A percentile compares a stretch with the other conserved stretches of the same genome.
phyloP scores from a whole-genome alignment of 495 filamentous ascomycete species.

The Annulohypoxylon stygium region DNA sequence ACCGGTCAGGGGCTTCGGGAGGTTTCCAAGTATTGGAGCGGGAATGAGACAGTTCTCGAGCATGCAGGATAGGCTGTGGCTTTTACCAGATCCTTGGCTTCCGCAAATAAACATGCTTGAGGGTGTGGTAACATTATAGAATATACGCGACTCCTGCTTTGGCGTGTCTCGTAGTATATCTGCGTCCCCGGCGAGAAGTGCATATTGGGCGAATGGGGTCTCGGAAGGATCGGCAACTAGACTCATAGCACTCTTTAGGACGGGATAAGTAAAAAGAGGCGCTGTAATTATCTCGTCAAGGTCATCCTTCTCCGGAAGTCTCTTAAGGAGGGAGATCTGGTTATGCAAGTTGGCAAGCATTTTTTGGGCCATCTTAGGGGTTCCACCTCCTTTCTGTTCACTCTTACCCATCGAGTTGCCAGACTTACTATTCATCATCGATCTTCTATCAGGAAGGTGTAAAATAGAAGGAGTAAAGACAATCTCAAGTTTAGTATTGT shows the following conservation, averaged over 20 bases:
- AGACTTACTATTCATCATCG: background rate
- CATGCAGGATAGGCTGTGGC: background rate
- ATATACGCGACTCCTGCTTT: background rate
- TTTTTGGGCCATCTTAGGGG: background rate
- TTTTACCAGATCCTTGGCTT: conserved; percentile 7
- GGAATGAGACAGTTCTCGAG: conserved; percentile 14
- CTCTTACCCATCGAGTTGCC: background rate
- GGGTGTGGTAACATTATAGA: conserved; percentile 3
- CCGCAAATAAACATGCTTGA: conserved; percentile 11
- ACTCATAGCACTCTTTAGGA: background rate
- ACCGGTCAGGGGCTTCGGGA: background rate
- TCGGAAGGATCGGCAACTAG: background rate
- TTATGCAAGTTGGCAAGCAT: background rate
- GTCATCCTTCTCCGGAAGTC: background rate
- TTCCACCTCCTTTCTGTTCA: background rate
- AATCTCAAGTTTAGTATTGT: too few relatives aligned
- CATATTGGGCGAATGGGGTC: conserved; percentile 9
- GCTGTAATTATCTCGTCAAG: conserved; percentile 5
- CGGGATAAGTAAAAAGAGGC: conserved; percentile 8
- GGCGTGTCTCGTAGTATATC: background rate
- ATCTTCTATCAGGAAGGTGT: background rate
- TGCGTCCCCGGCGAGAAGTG: conserved; percentile 7
- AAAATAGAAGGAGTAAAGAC: too few relatives aligned
- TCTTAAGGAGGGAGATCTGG: background rate
- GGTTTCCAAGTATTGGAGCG: background rate